Percentiles rank a stretch among this genome's conserved stretches.
Conservation (phyloP, 768 basidiomycete species). For the Mycena venus region DNA sequence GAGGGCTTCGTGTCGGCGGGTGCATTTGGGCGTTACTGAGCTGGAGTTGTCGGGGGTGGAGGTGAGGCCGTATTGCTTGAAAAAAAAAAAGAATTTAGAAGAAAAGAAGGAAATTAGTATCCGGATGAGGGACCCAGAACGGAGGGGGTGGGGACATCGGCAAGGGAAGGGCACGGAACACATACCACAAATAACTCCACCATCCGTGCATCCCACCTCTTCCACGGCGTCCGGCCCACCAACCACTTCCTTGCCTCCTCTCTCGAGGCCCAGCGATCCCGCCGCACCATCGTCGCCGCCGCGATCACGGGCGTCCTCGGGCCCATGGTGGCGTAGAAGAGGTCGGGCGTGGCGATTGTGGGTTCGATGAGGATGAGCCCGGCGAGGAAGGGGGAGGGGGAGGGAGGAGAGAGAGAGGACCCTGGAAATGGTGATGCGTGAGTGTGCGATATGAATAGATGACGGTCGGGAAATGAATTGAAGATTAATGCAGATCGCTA, state of each 20-base stretch:
- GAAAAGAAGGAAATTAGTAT: too few species aligned
- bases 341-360: slow-evolving; percentile 41
- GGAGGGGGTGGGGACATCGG: neutral
- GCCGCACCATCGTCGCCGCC: slow-evolving; percentile 39
- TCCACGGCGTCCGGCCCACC: slow-evolving; percentile 42
- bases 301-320: slow-evolving; percentile 29
- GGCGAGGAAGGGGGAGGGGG: slow-evolving; percentile 33
- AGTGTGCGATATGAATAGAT: neutral
- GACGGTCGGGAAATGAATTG: neutral
- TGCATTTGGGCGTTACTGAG: slow-evolving; percentile 57
- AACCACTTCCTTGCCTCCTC: slow-evolving; percentile 44
- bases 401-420: slow-evolving; percentile 28
- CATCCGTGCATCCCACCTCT: slow-evolving; percentile 45
- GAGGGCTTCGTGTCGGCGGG: slow-evolving; percentile 58
- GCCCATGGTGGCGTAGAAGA: slow-evolving; percentile 38
- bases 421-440: slow-evolving; percentile 13
- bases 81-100: neutral
- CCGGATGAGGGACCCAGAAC: too few species aligned
- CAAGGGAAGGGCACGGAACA: neutral
- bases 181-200: slow-evolving; percentile 44
- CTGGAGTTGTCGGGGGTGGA: slow-evolving; percentile 23
- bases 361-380: slow-evolving; percentile 52
- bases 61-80: slow-evolving; percentile 31
- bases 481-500: neutral
- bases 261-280: slow-evolving; percentile 41